These are phyloP conservation scores for Crithidia brevicula DNA, from an alignment of 208 protist species.

Conservation along the genomic window DNA sequence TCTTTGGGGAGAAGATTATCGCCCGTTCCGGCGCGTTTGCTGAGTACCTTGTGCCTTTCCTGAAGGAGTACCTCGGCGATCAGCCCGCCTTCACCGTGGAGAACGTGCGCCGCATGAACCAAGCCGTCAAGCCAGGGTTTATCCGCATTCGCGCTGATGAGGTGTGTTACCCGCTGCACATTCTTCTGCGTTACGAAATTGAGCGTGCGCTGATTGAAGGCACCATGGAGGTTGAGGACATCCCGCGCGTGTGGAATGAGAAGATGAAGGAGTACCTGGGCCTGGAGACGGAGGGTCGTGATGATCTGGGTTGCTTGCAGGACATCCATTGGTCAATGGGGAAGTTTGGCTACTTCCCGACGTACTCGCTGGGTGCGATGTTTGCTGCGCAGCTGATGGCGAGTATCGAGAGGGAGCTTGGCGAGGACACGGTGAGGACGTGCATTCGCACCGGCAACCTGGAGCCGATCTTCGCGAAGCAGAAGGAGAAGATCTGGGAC, in stretches of 20 bases:
- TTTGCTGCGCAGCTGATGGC: slow-evolving; percentile 82
- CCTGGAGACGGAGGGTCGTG: slow-evolving; percentile 72
- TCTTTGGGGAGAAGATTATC: slow-evolving; percentile 82
- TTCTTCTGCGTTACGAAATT: slow-evolving; percentile 91
- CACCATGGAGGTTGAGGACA: slow-evolving; percentile 69
- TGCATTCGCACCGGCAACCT: slow-evolving; percentile 70
- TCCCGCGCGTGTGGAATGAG: slow-evolving; percentile 83
- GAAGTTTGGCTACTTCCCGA: slow-evolving; percentile 88
- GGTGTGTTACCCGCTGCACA: slow-evolving; percentile 91
- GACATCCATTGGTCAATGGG: slow-evolving; percentile 90
- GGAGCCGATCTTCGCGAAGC: slow-evolving; percentile 64
- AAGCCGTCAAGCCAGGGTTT: slow-evolving; percentile 60
- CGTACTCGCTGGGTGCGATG: slow-evolving; percentile 87
- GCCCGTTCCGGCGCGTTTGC: slow-evolving; percentile 58
- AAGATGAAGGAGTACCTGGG: slow-evolving; percentile 92
- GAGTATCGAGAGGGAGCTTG: slow-evolving; percentile 63
- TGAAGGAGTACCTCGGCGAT: slow-evolving; percentile 49
- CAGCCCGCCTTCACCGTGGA: slow-evolving; percentile 57
- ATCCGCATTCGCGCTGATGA: slow-evolving; percentile 91
- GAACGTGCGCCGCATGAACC: slow-evolving; percentile 55
- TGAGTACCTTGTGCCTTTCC: slow-evolving; percentile 40
- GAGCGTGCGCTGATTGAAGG: slow-evolving; percentile 88
- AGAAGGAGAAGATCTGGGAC: slow-evolving; percentile 80
- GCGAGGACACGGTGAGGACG: slow-evolving; percentile 50
- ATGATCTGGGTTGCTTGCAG: slow-evolving; percentile 85